Evolutionary conservation across 208 protist species (phyloP).

Genomic region (Entamoeba histolytica): DNA sequence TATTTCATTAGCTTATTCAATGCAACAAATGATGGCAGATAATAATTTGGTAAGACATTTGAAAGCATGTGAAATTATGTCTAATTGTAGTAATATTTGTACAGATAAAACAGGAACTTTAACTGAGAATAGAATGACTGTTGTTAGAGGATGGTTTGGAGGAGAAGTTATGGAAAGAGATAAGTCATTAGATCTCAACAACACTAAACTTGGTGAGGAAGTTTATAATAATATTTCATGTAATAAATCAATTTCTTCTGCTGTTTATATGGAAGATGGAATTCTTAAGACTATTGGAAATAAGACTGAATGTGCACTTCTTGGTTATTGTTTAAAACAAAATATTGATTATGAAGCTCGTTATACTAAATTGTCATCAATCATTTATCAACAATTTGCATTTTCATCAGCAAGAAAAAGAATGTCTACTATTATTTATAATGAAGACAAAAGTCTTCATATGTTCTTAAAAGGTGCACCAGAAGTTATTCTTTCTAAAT

Average conservation of each 20-base stretch:
- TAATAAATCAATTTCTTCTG: neutral
- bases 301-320: slow-evolving; percentile 56
- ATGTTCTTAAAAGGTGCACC: slow-evolving; percentile 61
- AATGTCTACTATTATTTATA: slow-evolving; percentile 21
- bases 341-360: slow-evolving; percentile 12
- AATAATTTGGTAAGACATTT: slow-evolving; percentile 85
- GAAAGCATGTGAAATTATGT: slow-evolving; percentile 80
- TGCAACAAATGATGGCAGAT: slow-evolving; percentile 88
- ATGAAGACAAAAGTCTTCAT: neutral
- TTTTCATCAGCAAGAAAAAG: slow-evolving; percentile 40
- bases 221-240: neutral
- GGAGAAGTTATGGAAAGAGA: neutral
- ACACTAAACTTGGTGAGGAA: neutral
- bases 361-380: neutral
- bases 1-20: slow-evolving; percentile 79
- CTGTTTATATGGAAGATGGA: neutral
- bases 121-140: slow-evolving; percentile 85
- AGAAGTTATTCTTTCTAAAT: slow-evolving; percentile 55
- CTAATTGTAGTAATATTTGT: slow-evolving; percentile 63
- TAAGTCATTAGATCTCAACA: too few relatives aligned
- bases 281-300: slow-evolving; percentile 32
- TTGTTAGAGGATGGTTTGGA: slow-evolving; percentile 48
- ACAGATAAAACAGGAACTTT: slow-evolving; percentile 91
- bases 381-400: neutral
- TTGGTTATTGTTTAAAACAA: slow-evolving; percentile 22